Conservation (phyloP, 768 basidiomycete genomes). For the Lepiota subincarnata region DNA sequence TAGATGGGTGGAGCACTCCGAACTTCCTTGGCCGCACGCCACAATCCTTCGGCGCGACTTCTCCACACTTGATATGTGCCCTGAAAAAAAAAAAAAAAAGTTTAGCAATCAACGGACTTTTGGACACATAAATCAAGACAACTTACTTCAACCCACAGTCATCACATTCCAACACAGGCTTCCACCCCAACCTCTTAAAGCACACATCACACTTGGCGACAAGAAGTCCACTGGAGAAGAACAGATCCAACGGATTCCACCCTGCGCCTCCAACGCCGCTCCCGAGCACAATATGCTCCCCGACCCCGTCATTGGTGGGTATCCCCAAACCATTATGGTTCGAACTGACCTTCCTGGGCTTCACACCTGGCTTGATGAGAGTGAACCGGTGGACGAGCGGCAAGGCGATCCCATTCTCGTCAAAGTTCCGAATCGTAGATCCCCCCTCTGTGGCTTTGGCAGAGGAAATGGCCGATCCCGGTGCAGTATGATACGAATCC, state of each 20-base stretch:
- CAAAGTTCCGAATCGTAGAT: slow-evolving; percentile 50
- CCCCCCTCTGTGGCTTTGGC: slow-evolving; percentile 75
- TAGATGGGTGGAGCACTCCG: background rate
- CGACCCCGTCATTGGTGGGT: background rate
- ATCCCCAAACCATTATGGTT: background rate
- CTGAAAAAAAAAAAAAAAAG: slow-evolving; percentile 30
- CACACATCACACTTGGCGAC: slow-evolving; percentile 83
- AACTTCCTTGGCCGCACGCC: slow-evolving; percentile 36
- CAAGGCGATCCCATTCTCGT: background rate
- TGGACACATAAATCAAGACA: slow-evolving; percentile 4
- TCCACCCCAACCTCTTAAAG: slow-evolving; percentile 79
- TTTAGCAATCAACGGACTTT: background rate
- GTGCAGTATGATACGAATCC: slow-evolving; percentile 65
- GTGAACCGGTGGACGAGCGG: slow-evolving; percentile 77
- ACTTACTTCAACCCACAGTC: slow-evolving; percentile 77
- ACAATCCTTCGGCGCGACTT: slow-evolving; percentile 76
- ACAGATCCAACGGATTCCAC: slow-evolving; percentile 77
- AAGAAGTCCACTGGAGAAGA: slow-evolving; percentile 70
- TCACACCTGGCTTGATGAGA: slow-evolving; percentile 74
- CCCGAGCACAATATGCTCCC: slow-evolving; percentile 14
- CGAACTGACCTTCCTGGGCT: slow-evolving; percentile 38
- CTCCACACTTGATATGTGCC: slow-evolving; percentile 86
- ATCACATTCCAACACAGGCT: slow-evolving; percentile 82
- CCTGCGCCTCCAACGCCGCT: slow-evolving; percentile 32
- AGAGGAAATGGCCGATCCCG: slow-evolving; percentile 44